A percentile compares a stretch with the other conserved stretches of the same genome.
phyloP scores from a whole-genome alignment of 2,329 filamentous ascomycete species.

The Colletotrichum higginsianum region DNA sequence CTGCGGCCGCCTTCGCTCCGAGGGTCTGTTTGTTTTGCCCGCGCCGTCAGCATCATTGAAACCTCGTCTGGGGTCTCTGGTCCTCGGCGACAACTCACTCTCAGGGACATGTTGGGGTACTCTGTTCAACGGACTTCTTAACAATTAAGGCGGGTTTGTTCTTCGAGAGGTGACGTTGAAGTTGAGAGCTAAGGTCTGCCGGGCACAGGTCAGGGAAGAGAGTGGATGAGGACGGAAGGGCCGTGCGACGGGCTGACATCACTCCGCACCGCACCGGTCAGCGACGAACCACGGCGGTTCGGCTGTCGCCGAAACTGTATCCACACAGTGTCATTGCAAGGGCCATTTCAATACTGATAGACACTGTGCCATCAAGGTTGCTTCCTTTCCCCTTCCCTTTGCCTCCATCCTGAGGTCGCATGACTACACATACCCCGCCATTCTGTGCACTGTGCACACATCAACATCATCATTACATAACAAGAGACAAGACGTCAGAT shows the following conservation, averaged over 20 bases:
- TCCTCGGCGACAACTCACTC: conserved; percentile 44
- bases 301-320: neutral
- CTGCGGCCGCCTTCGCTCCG: conserved; percentile 87
- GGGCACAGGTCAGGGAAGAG: conserved; percentile 1
- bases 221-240: conserved; percentile 30
- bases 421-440: neutral
- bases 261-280: conserved; percentile 41
- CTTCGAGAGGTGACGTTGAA: conserved; percentile 17
- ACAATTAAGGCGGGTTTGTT: neutral
- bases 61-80: conserved; percentile 5
- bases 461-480: no score
- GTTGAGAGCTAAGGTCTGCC: conserved; percentile 11
- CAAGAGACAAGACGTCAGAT: no score
- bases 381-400: neutral
- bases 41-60: neutral
- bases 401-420: neutral
- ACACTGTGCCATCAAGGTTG: neutral
- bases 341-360: no score
- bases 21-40: conserved; percentile 74
- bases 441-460: no score
- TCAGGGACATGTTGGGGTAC: conserved; percentile 41
- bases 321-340: neutral
- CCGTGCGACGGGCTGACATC: conserved; percentile 44
- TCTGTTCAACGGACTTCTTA: neutral
- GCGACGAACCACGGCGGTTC: conserved; percentile 33